Conservation (phyloP, 2,329 filamentous ascomycete species). For the Emydomyces testavorans region DNA sequence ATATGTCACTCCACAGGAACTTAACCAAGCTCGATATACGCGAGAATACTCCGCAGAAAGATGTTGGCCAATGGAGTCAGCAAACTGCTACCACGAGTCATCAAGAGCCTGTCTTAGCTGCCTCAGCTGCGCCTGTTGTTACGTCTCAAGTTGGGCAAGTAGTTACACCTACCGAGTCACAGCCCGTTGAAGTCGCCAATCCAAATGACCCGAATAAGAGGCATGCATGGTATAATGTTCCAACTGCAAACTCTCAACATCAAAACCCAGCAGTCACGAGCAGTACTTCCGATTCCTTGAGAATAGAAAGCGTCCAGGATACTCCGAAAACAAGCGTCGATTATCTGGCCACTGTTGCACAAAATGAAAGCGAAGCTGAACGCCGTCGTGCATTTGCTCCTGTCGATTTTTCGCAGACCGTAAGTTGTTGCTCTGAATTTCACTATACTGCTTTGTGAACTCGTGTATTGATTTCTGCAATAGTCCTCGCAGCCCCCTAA, state of each 20-base stretch:
- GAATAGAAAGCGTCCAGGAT: slow-evolving; percentile 32
- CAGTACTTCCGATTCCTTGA: slow-evolving; percentile 41
- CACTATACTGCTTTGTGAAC: neutral
- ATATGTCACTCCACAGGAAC: slow-evolving; percentile 37
- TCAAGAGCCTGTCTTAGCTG: slow-evolving; percentile 21
- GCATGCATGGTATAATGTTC: slow-evolving; percentile 27
- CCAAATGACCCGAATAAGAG: slow-evolving; percentile 23
- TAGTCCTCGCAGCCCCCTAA: neutral
- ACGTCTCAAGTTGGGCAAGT: neutral
- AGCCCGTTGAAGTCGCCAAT: slow-evolving; percentile 3
- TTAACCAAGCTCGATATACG: slow-evolving; percentile 35
- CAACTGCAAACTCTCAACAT: slow-evolving; percentile 22
- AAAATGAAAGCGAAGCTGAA: slow-evolving; percentile 39
- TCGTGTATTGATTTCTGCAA: neutral
- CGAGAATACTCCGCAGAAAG: slow-evolving; percentile 28
- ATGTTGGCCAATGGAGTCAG: slow-evolving; percentile 35
- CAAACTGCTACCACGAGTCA: slow-evolving; percentile 26
- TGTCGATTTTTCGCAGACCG: slow-evolving; percentile 31
- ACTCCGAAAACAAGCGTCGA: slow-evolving; percentile 3
- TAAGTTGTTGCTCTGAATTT: slow-evolving; percentile 22
- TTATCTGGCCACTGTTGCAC: slow-evolving; percentile 37
- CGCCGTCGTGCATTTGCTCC: slow-evolving; percentile 29
- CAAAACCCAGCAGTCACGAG: slow-evolving; percentile 28
- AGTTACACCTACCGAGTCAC: neutral
- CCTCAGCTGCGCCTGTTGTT: slow-evolving; percentile 3